Conservation (phyloP, 805 yeast species). For the Zygosaccharomyces pseudorouxii region DNA sequence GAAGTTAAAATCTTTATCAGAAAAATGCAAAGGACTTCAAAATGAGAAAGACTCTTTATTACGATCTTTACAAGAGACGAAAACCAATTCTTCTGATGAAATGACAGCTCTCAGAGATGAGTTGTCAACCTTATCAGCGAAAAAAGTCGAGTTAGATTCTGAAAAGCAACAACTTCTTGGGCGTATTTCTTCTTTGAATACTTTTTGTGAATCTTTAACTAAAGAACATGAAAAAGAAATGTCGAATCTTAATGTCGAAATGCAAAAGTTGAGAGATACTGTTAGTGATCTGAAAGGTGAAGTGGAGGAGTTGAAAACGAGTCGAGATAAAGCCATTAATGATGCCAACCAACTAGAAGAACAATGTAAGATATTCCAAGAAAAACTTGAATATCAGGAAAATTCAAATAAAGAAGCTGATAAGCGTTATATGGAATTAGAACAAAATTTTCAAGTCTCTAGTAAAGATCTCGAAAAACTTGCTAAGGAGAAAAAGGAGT, state of each 20-base stretch:
- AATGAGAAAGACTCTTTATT: constrained; percentile 23
- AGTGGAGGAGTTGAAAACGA: constrained; percentile 28
- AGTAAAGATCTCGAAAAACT: constrained; percentile 3
- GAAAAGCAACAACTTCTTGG: constrained; percentile 9
- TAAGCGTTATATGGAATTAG: not conserved
- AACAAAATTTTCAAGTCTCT: not conserved
- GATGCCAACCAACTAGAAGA: constrained; percentile 21
- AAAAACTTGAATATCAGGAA: constrained; percentile 10
- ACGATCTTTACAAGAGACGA: constrained; percentile 10
- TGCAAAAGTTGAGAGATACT: constrained; percentile 7
- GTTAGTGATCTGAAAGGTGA: constrained; percentile 26
- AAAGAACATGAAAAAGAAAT: constrained; percentile 12
- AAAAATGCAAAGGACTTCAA: constrained; percentile 29
- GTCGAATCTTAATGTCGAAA: constrained; percentile 13
- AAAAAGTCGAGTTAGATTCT: constrained; percentile 10
- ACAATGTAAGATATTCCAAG: constrained; percentile 33
- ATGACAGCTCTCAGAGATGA: constrained; percentile 5
- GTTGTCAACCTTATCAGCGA: constrained; percentile 8
- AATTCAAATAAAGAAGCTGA: not conserved
- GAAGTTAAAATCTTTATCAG: constrained; percentile 43
- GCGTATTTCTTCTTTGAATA: not conserved
- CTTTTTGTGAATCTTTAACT: constrained; percentile 1
- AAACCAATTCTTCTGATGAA: constrained; percentile 13
- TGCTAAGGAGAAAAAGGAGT: not conserved
- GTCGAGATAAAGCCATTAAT: constrained; percentile 28